Evolutionary conservation across 768 basidiomycete genomes (phyloP).

Genomic region (Postia placenta): DNA sequence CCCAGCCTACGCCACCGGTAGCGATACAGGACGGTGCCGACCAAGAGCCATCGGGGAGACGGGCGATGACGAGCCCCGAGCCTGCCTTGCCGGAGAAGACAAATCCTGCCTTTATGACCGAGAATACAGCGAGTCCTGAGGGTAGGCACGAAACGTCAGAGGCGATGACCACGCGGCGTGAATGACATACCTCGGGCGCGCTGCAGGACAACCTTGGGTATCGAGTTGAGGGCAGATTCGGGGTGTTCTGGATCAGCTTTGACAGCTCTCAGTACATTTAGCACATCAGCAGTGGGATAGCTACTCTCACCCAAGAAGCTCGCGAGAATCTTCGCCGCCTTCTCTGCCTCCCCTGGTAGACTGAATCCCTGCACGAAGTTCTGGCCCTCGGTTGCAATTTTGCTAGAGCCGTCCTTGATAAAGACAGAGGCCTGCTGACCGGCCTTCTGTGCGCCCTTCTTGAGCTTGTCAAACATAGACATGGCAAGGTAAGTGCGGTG

Average conservation of each 20-base stretch:
- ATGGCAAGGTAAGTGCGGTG: conserved; percentile 24
- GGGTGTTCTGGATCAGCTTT: conserved; percentile 84
- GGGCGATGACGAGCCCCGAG: conserved; percentile 87
- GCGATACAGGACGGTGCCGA: conserved; percentile 96
- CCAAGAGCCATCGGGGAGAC: conserved; percentile 93
- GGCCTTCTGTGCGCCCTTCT: conserved; percentile 74
- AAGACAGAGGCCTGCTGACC: conserved; percentile 76
- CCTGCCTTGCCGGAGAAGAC: conserved; percentile 94
- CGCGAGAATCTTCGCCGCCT: conserved; percentile 86
- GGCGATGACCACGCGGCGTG: neutral
- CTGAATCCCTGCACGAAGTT: conserved; percentile 82
- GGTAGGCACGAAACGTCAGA: neutral
- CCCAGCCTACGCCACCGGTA: conserved; percentile 92
- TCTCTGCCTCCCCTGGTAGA: conserved; percentile 89
- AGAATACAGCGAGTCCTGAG: conserved; percentile 91
- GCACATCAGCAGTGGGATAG: neutral
- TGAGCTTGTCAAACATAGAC: conserved; percentile 78
- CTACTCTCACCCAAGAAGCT: conserved; percentile 74
- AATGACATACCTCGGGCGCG: conserved; percentile 66
- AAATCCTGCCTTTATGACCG: conserved; percentile 90
- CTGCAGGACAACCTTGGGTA: conserved; percentile 89
- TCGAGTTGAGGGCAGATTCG: conserved; percentile 85
- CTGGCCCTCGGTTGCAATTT: conserved; percentile 67
- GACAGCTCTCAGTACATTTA: conserved; percentile 1
- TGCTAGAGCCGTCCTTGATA: conserved; percentile 56